These are phyloP conservation scores for Yamadazyma buinensis DNA, from an alignment of 1,139 yeast species.

Conservation along the genomic window DNA sequence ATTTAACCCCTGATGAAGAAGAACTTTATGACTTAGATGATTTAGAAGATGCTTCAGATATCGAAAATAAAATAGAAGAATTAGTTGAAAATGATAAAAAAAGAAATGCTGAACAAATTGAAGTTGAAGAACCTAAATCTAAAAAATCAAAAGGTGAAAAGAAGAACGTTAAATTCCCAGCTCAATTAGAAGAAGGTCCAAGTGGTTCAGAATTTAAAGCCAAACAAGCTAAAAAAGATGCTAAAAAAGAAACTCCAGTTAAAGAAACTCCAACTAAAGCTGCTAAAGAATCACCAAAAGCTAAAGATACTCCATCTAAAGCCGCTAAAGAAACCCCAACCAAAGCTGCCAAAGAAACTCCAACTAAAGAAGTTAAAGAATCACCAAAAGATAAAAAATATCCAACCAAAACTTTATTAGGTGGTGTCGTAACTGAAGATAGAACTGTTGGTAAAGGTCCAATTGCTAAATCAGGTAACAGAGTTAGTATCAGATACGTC, in stretches of 20 bases:
- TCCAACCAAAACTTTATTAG: conserved; percentile 77
- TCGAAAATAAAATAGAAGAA: conserved; percentile 56
- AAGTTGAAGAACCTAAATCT: conserved; percentile 26
- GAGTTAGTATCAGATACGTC: conserved; percentile 94
- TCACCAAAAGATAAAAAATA: conserved; percentile 37
- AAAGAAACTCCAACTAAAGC: conserved; percentile 26
- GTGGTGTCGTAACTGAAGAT: conserved; percentile 93
- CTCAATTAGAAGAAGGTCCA: conserved; percentile 93
- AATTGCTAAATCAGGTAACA: conserved; percentile 82
- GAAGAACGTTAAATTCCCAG: conserved; percentile 82
- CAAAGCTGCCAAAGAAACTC: no score
- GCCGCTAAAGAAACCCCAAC: conserved; percentile 18
- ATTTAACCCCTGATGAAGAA: conserved; percentile 90
- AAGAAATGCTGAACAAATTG: conserved; percentile 18
- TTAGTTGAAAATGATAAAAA: conserved; percentile 50
- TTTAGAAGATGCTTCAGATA: conserved; percentile 54
- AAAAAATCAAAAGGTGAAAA: conserved; percentile 49
- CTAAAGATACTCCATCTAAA: conserved; percentile 25
- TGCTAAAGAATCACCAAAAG: conserved; percentile 16
- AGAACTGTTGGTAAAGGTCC: conserved; percentile 86
- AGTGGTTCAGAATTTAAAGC: conserved; percentile 47
- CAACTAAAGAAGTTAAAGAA: conserved; percentile 18
- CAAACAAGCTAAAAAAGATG: conserved; percentile 18
- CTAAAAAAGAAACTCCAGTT: conserved; percentile 19
- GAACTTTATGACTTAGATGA: conserved; percentile 69